phyloP scores from a whole-genome alignment of 192 early-diverging fungal genomes.

The Podila epigama region DNA sequence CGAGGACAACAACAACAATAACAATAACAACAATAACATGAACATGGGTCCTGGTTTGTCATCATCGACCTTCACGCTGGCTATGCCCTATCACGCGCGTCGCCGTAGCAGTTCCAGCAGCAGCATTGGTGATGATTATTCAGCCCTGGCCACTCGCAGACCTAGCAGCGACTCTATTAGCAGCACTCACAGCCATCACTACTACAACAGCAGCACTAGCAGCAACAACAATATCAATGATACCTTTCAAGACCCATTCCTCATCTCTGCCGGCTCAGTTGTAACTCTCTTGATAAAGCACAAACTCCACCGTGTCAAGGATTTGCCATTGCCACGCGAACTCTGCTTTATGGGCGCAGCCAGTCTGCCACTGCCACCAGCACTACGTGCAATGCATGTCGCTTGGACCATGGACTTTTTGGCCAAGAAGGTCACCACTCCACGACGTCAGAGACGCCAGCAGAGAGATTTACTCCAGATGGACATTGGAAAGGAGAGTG shows the following conservation, averaged over 20 bases:
- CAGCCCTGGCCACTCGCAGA: not conserved
- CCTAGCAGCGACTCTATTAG: not conserved
- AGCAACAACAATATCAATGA: not conserved
- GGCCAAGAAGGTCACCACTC: constrained; percentile 4
- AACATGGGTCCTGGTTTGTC: not conserved
- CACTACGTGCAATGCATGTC: constrained; percentile 33
- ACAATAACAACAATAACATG: too few species aligned
- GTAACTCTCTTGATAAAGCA: constrained; percentile 13
- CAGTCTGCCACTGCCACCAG: constrained; percentile 30
- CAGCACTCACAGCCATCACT: too few species aligned
- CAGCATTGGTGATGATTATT: not conserved
- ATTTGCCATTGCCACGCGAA: constrained; percentile 33
- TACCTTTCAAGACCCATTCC: constrained; percentile 5
- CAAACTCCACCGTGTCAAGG: constrained; percentile 32
- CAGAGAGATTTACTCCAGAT: not conserved
- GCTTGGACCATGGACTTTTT: constrained; percentile 48
- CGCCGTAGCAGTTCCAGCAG: not conserved
- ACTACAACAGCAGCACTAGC: not conserved
- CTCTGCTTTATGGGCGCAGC: constrained; percentile 41
- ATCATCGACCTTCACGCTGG: not conserved
- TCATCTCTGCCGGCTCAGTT: constrained; percentile 15
- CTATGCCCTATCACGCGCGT: not conserved
- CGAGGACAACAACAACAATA: not conserved
- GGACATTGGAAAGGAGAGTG: not conserved
- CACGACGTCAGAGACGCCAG: constrained; percentile 17